A percentile compares a stretch with the other conserved stretches of the same genome.
Conservation (phyloP, 257 asterid genomes). For the Nicotiana noctiflora region DNA sequence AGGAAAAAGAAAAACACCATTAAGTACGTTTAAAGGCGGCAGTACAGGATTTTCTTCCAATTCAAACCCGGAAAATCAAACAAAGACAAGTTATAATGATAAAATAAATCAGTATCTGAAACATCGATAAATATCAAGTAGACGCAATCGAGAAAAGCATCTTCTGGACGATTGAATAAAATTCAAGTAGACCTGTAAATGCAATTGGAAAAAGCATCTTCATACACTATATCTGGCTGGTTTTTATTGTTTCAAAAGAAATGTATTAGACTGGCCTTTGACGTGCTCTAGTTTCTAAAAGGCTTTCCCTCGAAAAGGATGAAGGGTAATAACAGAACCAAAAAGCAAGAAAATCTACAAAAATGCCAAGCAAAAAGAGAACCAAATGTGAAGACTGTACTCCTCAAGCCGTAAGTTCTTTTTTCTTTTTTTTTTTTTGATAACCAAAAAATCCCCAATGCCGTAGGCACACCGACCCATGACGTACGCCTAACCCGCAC, state of each 20-base stretch:
- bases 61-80: constrained; percentile 1
- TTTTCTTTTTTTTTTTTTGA: no score
- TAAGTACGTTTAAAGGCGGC: background rate
- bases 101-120: background rate
- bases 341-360: background rate
- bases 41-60: background rate
- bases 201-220: background rate
- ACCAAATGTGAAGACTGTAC: background rate
- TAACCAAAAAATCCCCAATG: no score
- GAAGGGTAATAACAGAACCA: background rate
- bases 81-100: background rate
- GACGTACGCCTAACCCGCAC: background rate
- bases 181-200: background rate
- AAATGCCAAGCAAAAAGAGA: background rate
- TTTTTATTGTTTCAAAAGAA: background rate
- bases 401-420: background rate
- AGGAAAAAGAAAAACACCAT: background rate
- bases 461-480: no score
- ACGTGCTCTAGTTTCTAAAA: background rate
- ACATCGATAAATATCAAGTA: background rate
- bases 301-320: background rate
- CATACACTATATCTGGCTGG: background rate
- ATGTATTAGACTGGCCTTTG: background rate
- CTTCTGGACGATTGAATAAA: background rate
- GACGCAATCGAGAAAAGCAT: background rate